phyloP scores from a whole-genome alignment of 2,329 filamentous ascomycete species.

The Trichoderma brevicompactum region DNA sequence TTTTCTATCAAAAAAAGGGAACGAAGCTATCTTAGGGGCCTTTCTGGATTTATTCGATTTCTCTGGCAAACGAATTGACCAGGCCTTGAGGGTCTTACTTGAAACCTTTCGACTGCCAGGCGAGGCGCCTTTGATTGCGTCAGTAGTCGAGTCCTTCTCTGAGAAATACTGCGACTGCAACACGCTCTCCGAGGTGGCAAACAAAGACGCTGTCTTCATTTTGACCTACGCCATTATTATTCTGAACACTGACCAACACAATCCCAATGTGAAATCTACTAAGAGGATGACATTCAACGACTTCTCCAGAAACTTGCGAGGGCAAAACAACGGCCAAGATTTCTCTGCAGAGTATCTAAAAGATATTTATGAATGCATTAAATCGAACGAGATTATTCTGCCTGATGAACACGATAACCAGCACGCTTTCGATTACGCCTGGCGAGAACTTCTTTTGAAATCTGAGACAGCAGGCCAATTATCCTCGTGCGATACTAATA shows the following conservation, averaged over 20 bases:
- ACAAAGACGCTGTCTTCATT: conserved; percentile 87
- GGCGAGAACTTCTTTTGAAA: conserved; percentile 91
- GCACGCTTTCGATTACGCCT: conserved; percentile 95
- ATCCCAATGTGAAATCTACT: conserved; percentile 78
- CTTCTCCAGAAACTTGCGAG: conserved; percentile 87
- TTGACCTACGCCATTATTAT: conserved; percentile 96
- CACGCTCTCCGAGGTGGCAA: conserved; percentile 73
- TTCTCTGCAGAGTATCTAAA: conserved; percentile 84
- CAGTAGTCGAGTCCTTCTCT: conserved; percentile 85
- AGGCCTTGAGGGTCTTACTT: conserved; percentile 84
- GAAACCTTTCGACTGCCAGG: conserved; percentile 93
- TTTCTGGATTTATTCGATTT: conserved; percentile 93
- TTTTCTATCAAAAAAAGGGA: conserved; percentile 87
- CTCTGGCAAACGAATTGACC: conserved; percentile 80
- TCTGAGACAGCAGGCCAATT: conserved; percentile 75
- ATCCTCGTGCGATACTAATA: conserved; percentile 83
- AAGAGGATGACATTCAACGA: conserved; percentile 84
- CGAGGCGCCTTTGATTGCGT: conserved; percentile 89
- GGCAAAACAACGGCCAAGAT: conserved; percentile 83
- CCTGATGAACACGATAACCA: conserved; percentile 97
- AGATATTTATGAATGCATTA: conserved; percentile 89
- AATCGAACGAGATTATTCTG: conserved; percentile 90
- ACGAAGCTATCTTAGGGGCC: conserved; percentile 80
- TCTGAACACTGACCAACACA: conserved; percentile 96
- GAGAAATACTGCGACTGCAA: conserved; percentile 78